Evolutionary conservation across 768 basidiomycete species (phyloP).

Genomic region (Coprinopsis marcescibilis): DNA sequence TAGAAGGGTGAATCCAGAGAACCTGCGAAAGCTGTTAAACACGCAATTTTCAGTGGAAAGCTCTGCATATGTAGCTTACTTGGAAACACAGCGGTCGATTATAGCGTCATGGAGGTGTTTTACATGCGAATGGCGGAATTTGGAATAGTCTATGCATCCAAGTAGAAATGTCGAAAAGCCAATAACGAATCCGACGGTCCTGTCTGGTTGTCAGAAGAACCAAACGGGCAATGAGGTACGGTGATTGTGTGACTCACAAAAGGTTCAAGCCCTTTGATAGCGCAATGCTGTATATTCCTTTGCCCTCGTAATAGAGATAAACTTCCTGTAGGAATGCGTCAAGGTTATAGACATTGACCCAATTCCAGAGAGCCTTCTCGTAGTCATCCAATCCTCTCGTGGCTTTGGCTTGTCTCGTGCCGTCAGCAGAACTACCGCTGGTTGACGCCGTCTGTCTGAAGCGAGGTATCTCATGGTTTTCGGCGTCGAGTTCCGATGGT

Average conservation of each 20-base stretch:
- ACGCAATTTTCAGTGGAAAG: constrained; percentile 2
- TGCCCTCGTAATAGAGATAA: constrained; percentile 94
- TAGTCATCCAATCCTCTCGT: constrained; percentile 75
- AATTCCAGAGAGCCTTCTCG: constrained; percentile 94
- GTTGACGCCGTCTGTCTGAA: constrained; percentile 15
- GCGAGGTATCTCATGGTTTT: constrained; percentile 20
- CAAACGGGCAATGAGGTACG: constrained; percentile 5
- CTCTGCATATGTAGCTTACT: constrained; percentile 40
- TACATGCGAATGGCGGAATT: constrained; percentile 60
- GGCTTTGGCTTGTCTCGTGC: constrained; percentile 30
- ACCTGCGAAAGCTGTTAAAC: constrained; percentile 35
- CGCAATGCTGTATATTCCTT: constrained; percentile 94
- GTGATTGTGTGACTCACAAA: constrained; percentile 49
- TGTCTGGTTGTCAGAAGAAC: constrained; percentile 26
- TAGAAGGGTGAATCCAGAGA: constrained; percentile 79
- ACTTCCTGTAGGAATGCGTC: constrained; percentile 94
- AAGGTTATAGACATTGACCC: constrained; percentile 98
- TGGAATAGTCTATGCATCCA: constrained; percentile 91
- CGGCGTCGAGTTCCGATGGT: constrained; percentile 56
- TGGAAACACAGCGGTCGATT: constrained; percentile 76
- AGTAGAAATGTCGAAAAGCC: constrained; percentile 96
- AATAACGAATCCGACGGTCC: constrained; percentile 97
- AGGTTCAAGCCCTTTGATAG: constrained; percentile 89
- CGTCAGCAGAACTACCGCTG: constrained; percentile 24
- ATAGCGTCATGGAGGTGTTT: constrained; percentile 76